These are phyloP conservation scores for Trifolium dubium DNA, from an alignment of 306 rosid species.

Conservation along the genomic window DNA sequence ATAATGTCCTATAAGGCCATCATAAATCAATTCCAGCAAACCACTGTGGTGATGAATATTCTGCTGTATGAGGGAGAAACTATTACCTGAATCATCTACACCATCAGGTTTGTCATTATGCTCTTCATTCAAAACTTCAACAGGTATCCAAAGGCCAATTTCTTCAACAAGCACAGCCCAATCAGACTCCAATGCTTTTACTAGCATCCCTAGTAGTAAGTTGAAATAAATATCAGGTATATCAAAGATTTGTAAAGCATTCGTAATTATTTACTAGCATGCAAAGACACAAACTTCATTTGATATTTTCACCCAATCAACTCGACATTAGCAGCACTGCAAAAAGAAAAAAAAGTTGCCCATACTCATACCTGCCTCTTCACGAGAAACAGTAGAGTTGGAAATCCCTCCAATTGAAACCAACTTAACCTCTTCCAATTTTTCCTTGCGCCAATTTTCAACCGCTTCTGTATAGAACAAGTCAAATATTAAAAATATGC, in stretches of 20 bases:
- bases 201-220: slow-evolving; percentile 64
- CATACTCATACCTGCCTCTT: slow-evolving; percentile 84
- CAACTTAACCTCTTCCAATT: slow-evolving; percentile 61
- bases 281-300: slow-evolving; percentile 3
- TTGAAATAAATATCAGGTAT: slow-evolving; percentile 29
- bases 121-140: slow-evolving; percentile 56
- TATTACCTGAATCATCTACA: slow-evolving; percentile 65
- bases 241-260: slow-evolving; percentile 11
- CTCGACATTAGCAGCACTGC: slow-evolving; percentile 5
- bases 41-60: too few species aligned
- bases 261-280: slow-evolving; percentile 7
- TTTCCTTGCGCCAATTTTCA: slow-evolving; percentile 86
- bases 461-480: slow-evolving; percentile 61
- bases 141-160: slow-evolving; percentile 90
- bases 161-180: slow-evolving; percentile 74
- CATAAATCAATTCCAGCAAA: not conserved
- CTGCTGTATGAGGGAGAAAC: not conserved
- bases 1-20: not conserved
- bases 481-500: slow-evolving; percentile 19
- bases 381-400: slow-evolving; percentile 54
- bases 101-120: slow-evolving; percentile 84
- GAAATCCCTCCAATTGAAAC: slow-evolving; percentile 36
- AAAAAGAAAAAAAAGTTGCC: slow-evolving; percentile 20
- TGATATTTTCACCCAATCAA: slow-evolving; percentile 16
- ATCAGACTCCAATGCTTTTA: slow-evolving; percentile 77